Percentiles rank a stretch among this genome's conserved stretches.
Evolutionary conservation across 345 rosid species (phyloP).

Genomic region (Mallotus nudiflorus): DNA sequence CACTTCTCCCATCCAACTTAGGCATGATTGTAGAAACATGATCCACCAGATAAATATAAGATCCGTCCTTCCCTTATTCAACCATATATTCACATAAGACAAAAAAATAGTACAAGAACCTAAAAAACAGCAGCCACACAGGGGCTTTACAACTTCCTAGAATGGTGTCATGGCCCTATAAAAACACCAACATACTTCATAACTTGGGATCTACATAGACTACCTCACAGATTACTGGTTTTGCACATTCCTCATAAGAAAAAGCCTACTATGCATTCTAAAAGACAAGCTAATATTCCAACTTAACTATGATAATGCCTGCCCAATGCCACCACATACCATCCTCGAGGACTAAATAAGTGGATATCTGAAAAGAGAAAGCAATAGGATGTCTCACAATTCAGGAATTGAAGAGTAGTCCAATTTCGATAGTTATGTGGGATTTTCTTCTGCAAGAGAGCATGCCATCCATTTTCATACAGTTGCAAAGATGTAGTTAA

Average conservation of each 20-base stretch:
- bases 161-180: background rate
- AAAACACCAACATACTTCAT: background rate
- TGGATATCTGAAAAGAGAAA: background rate
- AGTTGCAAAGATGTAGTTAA: background rate
- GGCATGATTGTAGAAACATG: background rate
- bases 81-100: background rate
- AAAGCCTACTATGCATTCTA: background rate
- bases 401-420: background rate
- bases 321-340: conserved; percentile 7
- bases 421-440: background rate
- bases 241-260: background rate
- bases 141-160: background rate
- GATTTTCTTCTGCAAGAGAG: conserved; percentile 1
- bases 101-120: background rate
- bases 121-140: conserved; percentile 4
- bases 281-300: conserved; percentile 1
- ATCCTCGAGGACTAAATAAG: conserved; percentile 7
- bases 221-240: background rate
- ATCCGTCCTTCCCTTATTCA: conserved; percentile 6
- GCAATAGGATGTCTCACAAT: background rate
- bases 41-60: background rate
- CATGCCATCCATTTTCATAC: conserved; percentile 9
- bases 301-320: background rate
- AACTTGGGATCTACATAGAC: background rate
- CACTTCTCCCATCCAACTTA: background rate